These are phyloP conservation scores for Mortierella sp. DNA, from an alignment of 371 early-diverging fungal species.

Conservation along the genomic window DNA sequence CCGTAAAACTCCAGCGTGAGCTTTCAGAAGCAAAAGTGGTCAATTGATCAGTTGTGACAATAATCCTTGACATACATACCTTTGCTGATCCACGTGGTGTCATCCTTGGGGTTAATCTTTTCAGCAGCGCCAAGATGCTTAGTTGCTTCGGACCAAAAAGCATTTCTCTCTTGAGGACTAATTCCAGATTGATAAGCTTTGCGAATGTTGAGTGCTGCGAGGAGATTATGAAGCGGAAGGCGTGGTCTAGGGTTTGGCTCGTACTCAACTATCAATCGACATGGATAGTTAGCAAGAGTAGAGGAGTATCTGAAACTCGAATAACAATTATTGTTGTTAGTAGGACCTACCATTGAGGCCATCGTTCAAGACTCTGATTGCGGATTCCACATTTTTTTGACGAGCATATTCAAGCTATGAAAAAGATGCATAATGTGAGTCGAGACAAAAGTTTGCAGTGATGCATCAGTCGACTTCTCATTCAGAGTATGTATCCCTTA, in stretches of 20 bases:
- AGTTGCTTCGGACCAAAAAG: conserved; percentile 61
- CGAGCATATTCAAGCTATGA: conserved; percentile 82
- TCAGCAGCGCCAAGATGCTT: conserved; percentile 74
- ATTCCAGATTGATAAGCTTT: conserved; percentile 64
- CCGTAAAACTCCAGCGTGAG: neutral
- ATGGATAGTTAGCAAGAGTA: neutral
- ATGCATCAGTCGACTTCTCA: neutral
- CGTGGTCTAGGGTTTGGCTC: conserved; percentile 68
- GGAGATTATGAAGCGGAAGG: conserved; percentile 73
- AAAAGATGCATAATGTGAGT: neutral
- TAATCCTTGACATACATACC: conserved; percentile 49
- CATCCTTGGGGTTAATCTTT: conserved; percentile 77
- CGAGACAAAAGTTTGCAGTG: neutral
- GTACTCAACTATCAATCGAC: conserved; percentile 25
- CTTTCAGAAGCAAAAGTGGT: neutral
- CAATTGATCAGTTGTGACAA: neutral
- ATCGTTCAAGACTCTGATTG: conserved; percentile 70
- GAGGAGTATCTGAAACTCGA: neutral
- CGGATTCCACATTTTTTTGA: conserved; percentile 71
- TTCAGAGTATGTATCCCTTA: conserved; percentile 40
- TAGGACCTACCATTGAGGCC: conserved; percentile 63
- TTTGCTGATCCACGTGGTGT: conserved; percentile 78
- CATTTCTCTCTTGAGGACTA: conserved; percentile 55
- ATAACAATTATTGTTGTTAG: neutral
- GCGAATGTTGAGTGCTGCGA: conserved; percentile 76